These are phyloP conservation scores for Eucalyptus melliodora DNA, from an alignment of 345 rosid genomes.

Conservation along the genomic window DNA sequence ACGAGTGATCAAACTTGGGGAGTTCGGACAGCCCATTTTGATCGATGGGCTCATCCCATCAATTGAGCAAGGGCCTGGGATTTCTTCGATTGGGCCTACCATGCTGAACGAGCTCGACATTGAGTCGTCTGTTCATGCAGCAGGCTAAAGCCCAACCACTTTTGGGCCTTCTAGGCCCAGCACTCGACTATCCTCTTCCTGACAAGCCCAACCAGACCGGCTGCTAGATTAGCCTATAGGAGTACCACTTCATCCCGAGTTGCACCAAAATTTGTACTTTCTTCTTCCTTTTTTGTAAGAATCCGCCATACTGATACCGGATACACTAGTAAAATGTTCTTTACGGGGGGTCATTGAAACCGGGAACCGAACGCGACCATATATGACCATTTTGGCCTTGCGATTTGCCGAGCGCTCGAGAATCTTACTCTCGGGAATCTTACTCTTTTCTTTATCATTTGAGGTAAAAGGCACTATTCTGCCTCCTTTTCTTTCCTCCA, in stretches of 20 bases:
- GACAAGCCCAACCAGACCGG: background rate
- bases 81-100: fast-evolving
- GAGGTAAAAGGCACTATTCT: background rate
- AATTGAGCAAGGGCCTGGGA: background rate
- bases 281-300: background rate
- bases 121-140: fast-evolving
- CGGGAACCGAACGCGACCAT: background rate
- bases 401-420: fast-evolving
- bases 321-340: background rate
- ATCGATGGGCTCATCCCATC: fast-evolving
- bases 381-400: background rate
- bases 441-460: background rate
- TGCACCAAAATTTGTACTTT: fast-evolving
- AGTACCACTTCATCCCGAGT: background rate
- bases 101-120: background rate
- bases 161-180: background rate
- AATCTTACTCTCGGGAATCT: no score
- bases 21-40: background rate
- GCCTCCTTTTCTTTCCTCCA: background rate
- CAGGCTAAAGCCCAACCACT: background rate
- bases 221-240: background rate
- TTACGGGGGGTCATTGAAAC: background rate
- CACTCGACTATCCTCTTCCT: background rate
- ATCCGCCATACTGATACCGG: background rate
- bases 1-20: background rate